Base-by-base conservation (phyloP, 345 rosid species). In the Garcia nutans region DNA sequence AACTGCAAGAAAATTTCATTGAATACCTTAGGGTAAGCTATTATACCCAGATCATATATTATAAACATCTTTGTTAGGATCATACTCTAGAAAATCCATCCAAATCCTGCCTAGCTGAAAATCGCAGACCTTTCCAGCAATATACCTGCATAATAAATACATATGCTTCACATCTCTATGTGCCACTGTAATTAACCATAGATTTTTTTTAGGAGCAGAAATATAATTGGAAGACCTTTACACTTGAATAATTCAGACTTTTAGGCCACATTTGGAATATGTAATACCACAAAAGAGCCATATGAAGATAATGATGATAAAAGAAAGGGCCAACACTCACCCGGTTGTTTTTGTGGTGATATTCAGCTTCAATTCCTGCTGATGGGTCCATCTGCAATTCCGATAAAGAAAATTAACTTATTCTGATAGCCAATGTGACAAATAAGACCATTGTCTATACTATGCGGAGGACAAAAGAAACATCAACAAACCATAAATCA, bases 61-160 rank as follows among this genome's bases (percentile, higher is more conserved):
- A 63, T 41, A 31, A 52, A 68, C 50, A 59, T 28, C 31, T 78
- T 41, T 4, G 37, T 68, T 57, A 52, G 22, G 58, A 22, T 41
- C 87, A 10, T 93, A 96, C 98, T 73, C 90, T 88, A 47, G 99
- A 96, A 83, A 96, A 96, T 71, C 97, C 97, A 74, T 96, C 98
- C 84, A 96, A 86, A 82, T 96, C 98, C 85, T 96, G 99, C 78
- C 98, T 86, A 68, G 99, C 98, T 66, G 99, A 79, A 80, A 90
- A 80, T 19, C 97, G 90, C 24, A 96, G 91, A 79, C 99, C 99
- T 84, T 96, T 96, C 98, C 99, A 96, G 88, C 99, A 96, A 76
- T 93, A 96, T 77, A 93, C 99, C 99, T 93, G 86, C 75, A 81
- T 67, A 65, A 61, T 54, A 65, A 61, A 61, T 56, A 19, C 20